Percentiles rank a stretch among this genome's conserved stretches.
Conservation (phyloP, 331 rosid species). For the Acacia concinna region DNA sequence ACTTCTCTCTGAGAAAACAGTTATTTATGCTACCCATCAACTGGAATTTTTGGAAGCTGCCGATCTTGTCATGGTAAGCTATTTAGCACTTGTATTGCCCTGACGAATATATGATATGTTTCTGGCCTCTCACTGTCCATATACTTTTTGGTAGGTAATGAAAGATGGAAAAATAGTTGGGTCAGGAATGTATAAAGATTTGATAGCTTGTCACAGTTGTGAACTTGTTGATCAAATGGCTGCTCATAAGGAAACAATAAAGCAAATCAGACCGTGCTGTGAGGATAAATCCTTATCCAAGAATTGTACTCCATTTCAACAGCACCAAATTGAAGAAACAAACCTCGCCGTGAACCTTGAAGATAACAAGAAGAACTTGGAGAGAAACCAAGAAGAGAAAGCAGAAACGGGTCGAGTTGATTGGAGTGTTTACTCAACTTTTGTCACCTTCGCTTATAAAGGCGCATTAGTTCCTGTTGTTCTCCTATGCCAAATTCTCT, state of each 20-base stretch:
- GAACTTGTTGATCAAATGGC: conserved; percentile 79
- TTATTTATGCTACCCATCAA: conserved; percentile 87
- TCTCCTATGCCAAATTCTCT: conserved; percentile 80
- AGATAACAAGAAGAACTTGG: conserved; percentile 35
- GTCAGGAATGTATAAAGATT: conserved; percentile 68
- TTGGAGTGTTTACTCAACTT: conserved; percentile 84
- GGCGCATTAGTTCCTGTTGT: conserved; percentile 84
- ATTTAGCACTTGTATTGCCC: conserved; percentile 12
- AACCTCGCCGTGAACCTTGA: conserved; percentile 33
- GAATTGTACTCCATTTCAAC: conserved; percentile 35
- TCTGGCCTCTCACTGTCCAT: conserved; percentile 11
- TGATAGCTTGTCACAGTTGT: conserved; percentile 52
- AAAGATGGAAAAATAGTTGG: conserved; percentile 72
- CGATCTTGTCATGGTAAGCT: conserved; percentile 70
- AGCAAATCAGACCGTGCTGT: conserved; percentile 55
- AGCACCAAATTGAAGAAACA: conserved; percentile 60
- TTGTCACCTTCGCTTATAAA: conserved; percentile 69
- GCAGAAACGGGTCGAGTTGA: conserved; percentile 81
- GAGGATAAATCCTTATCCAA: conserved; percentile 35
- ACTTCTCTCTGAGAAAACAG: conserved; percentile 75
- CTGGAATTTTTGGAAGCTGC: conserved; percentile 87
- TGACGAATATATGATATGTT: neutral
- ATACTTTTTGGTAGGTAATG: conserved; percentile 57
- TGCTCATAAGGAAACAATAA: conserved; percentile 70
- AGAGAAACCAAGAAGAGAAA: conserved; percentile 63